Conservation (phyloP, 2,329 filamentous ascomycete species). For the Hirsutella thompsonii region DNA sequence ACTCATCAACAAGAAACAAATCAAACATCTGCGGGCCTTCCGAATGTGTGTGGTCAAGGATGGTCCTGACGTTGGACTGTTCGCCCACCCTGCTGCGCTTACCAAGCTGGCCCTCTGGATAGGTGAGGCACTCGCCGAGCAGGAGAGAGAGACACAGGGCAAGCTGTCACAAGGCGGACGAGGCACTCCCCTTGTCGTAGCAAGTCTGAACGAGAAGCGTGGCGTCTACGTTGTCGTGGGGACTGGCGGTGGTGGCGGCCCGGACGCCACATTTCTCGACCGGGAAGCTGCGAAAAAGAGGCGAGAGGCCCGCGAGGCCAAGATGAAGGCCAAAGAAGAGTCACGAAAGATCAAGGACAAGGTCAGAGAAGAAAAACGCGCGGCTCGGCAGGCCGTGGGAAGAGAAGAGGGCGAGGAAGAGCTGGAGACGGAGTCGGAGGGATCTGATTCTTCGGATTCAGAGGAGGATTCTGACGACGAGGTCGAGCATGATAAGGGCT, state of each 20-base stretch:
- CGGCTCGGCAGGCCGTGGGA: constrained; percentile 35
- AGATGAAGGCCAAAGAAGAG: constrained; percentile 48
- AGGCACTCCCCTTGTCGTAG: constrained; percentile 79
- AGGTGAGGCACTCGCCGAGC: constrained; percentile 78
- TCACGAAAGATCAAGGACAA: constrained; percentile 42
- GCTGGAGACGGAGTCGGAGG: constrained; percentile 29
- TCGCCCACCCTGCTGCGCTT: constrained; percentile 82
- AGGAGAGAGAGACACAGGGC: constrained; percentile 67
- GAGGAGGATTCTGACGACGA: constrained; percentile 39
- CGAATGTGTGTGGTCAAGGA: constrained; percentile 94
- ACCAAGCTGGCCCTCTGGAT: constrained; percentile 94
- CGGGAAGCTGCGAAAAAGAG: constrained; percentile 52
- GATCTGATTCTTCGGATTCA: constrained; percentile 25
- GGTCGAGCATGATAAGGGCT: constrained; percentile 44
- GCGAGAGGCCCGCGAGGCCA: constrained; percentile 49
- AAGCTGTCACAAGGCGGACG: constrained; percentile 54
- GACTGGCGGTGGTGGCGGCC: constrained; percentile 74
- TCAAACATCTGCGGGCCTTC: constrained; percentile 83
- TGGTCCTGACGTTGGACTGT: constrained; percentile 79
- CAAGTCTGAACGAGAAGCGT: constrained; percentile 73
- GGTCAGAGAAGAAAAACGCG: constrained; percentile 47
- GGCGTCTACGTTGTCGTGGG: constrained; percentile 90
- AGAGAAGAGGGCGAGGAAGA: constrained; percentile 29
- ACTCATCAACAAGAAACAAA: constrained; percentile 85
- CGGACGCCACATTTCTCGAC: constrained; percentile 56